Conservation (phyloP, 2,329 filamentous ascomycete species). For the Spiromastix sp. region DNA sequence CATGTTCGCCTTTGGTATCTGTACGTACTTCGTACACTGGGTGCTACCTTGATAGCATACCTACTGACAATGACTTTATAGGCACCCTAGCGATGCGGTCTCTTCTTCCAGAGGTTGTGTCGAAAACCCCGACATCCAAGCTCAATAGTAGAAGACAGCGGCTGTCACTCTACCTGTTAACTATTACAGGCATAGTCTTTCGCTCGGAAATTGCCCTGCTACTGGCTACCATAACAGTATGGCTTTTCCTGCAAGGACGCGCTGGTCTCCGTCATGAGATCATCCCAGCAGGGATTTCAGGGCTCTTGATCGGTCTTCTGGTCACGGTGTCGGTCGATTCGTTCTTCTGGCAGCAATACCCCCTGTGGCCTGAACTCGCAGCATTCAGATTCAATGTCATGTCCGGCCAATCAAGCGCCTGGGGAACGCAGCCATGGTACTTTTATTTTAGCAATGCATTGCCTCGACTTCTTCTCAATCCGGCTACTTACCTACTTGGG, state of each 20-base stretch:
- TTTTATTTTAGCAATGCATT: slow-evolving; percentile 78
- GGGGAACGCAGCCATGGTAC: slow-evolving; percentile 78
- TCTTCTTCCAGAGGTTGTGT: slow-evolving; percentile 36
- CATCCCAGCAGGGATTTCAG: slow-evolving; percentile 54
- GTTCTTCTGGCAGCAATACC: slow-evolving; percentile 76
- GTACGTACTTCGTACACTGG: slow-evolving; percentile 49
- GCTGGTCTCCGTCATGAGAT: slow-evolving; percentile 45
- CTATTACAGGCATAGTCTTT: slow-evolving; percentile 73
- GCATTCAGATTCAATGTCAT: slow-evolving; percentile 90
- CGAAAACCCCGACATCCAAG: slow-evolving; percentile 4
- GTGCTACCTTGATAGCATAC: no score
- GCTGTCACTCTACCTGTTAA: slow-evolving; percentile 62
- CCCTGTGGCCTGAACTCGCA: slow-evolving; percentile 79
- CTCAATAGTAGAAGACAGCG: slow-evolving; percentile 42
- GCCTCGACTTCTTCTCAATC: slow-evolving; percentile 76
- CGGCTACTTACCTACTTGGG: slow-evolving; percentile 47
- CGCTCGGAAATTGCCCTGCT: slow-evolving; percentile 81
- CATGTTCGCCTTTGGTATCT: slow-evolving; percentile 86
- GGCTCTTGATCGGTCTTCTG: slow-evolving; percentile 55
- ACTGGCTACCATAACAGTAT: slow-evolving; percentile 55
- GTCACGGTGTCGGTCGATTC: slow-evolving; percentile 72
- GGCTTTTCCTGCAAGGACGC: slow-evolving; percentile 49
- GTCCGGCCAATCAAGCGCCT: slow-evolving; percentile 69
- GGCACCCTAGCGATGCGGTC: slow-evolving; percentile 35
- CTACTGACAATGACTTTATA: slow-evolving; percentile 10